Evolutionary conservation across 495 filamentous ascomycete genomes (phyloP).

Genomic region (Trichoderma orchidacearum): DNA sequence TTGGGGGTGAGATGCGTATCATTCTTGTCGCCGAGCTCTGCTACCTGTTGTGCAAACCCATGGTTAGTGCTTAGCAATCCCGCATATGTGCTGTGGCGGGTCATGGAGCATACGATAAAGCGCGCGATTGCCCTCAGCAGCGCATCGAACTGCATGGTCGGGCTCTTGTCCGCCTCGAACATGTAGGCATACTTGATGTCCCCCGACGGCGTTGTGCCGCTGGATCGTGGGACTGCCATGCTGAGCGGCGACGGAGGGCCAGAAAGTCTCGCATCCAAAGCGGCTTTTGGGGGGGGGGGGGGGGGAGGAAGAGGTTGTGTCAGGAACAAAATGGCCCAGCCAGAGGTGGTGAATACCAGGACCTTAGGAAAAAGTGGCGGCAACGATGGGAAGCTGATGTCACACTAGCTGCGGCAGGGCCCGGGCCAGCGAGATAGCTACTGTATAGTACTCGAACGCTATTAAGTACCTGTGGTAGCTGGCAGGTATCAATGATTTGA

Average conservation of each 20-base stretch:
- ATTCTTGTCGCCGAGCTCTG: constrained; percentile 51
- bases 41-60: constrained; percentile 25
- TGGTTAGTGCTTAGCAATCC: background rate
- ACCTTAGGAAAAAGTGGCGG: background rate
- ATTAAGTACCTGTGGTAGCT: too few species aligned
- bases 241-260: background rate
- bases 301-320: too few species aligned
- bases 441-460: too few species aligned
- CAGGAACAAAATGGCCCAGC: background rate
- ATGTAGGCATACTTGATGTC: constrained; percentile 55
- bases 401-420: constrained; percentile 1
- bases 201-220: constrained; percentile 19
- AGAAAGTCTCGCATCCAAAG: background rate
- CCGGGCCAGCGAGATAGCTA: background rate
- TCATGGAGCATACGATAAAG: constrained; percentile 54
- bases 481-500: too few species aligned
- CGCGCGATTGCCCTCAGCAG: constrained; percentile 67
- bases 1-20: constrained; percentile 55
- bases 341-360: too few species aligned
- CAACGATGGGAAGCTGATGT: background rate
- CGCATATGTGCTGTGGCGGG: too few species aligned
- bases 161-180: constrained; percentile 66
- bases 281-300: background rate
- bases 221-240: background rate
- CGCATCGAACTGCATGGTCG: constrained; percentile 60